Evolutionary conservation across 2,329 filamentous ascomycete genomes (phyloP).

Genomic region (Fusarium nygamai): DNA sequence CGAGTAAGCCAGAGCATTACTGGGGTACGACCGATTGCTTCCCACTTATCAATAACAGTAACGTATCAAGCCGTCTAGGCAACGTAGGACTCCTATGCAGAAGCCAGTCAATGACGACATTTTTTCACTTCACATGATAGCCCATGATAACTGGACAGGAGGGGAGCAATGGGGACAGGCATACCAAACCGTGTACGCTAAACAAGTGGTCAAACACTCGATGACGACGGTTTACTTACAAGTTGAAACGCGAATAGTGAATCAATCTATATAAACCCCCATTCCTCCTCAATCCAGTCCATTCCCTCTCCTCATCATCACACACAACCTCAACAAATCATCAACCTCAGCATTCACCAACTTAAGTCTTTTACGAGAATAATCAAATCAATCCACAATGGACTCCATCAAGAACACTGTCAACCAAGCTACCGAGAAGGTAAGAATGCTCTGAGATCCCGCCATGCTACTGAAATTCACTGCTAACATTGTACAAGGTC

Average conservation of each 20-base stretch:
- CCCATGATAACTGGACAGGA: not conserved
- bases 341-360: conserved; percentile 3
- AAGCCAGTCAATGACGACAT: conserved; percentile 38
- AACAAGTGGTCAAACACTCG: conserved; percentile 4
- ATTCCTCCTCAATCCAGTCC: not conserved
- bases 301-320: conserved; percentile 9
- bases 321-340: conserved; percentile 11
- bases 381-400: conserved; percentile 52
- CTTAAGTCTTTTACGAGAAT: not conserved
- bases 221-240: conserved; percentile 17
- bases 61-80: not conserved
- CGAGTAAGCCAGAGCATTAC: not conserved
- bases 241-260: not conserved
- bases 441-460: not conserved
- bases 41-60: not conserved
- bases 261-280: conserved; percentile 37
- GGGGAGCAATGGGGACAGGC: not conserved
- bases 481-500: conserved; percentile 57
- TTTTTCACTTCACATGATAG: conserved; percentile 31
- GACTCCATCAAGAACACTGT: conserved; percentile 67
- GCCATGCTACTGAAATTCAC: not conserved
- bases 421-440: conserved; percentile 53
- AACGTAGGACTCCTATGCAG: conserved; percentile 11
- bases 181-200: conserved; percentile 4
- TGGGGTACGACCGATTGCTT: not conserved